Base-by-base conservation (phyloP, 2,329 filamentous ascomycete species). In the Diaporthe ampelina region DNA sequence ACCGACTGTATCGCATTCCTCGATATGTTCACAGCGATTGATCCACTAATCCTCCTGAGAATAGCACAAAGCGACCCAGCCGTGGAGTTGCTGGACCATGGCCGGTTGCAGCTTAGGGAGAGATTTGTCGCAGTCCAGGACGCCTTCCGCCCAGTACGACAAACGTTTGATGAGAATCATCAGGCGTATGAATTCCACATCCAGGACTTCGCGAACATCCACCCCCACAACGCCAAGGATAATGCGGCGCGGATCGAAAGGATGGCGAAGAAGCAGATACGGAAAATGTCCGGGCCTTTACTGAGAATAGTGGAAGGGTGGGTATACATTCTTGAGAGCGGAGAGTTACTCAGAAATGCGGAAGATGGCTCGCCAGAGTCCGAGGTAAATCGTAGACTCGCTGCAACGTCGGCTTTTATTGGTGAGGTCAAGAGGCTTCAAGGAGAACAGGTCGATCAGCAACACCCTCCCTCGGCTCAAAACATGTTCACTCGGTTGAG, bases 271-370 rank as follows among this genome's bases (percentile, higher is more conserved):
- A 56, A 37, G 13, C 65, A 75, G 45, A 52, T 73, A 11, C 10
- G 7, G 4, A n/a, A 1, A 1, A 24, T 75, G 15, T 6, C 32
- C 1, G 40, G 74, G 35, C 24, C 43, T 21, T 1, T 61, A 26
- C 3, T 57, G 74, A 67, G 17, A 0, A 24, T 71, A 32, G 74
- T 68, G 1, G 65, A 74, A 29, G 57, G 73, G 11, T 75, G 74
- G 74, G 3, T 21, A 10, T 4, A 61, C 4, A 67, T 75, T 15
- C 21, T 75, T 10, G 19, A 29, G 5, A 13, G 29, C 3, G 74
- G 70, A 29, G 63, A 54, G 17, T 29, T 13, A 3, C 65, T 75
- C 19, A 50, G 50, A 29, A 37, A 59, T 15, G 45, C 73, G 0
- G 17, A 11, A 24, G 56, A 24, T 0, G 71, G 71, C 56, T 52